These are phyloP conservation scores for Solanum medicagineum DNA, from an alignment of 257 asterid species.

Conservation along the genomic window DNA sequence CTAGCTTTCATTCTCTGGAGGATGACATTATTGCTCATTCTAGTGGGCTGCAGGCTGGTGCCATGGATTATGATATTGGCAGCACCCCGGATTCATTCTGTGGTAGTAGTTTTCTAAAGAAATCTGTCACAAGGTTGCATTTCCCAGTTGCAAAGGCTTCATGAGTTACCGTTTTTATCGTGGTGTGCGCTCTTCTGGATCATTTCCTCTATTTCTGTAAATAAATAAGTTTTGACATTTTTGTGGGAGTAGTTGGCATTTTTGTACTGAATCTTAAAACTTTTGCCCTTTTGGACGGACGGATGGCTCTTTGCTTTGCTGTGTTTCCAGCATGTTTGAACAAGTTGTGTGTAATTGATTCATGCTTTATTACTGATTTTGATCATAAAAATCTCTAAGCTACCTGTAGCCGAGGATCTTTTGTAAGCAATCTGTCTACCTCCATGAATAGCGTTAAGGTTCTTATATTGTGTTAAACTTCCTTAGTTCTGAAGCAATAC, in stretches of 20 bases:
- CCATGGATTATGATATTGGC: constrained; percentile 15
- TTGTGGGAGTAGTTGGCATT: background rate
- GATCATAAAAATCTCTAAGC: background rate
- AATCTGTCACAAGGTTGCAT: constrained; percentile 21
- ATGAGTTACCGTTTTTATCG: background rate
- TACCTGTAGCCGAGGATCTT: no score
- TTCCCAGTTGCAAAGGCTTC: constrained; percentile 38
- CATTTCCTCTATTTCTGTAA: background rate
- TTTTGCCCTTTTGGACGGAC: background rate
- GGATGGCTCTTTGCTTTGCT: background rate
- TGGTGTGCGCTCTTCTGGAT: background rate
- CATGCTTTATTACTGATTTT: background rate
- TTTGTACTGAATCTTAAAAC: background rate
- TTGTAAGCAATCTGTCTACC: no score
- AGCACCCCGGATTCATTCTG: constrained; percentile 19
- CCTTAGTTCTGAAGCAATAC: background rate
- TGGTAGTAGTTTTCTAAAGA: constrained; percentile 38
- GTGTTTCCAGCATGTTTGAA: background rate
- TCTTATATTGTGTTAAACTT: no score
- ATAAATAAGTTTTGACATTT: constrained; percentile 1
- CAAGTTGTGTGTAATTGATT: background rate
- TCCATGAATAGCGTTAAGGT: no score
- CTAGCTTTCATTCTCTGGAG: background rate
- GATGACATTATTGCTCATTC: background rate
- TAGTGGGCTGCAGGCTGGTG: constrained; percentile 5